phyloP scores from a whole-genome alignment of 805 yeast genomes.

The Cyberlindnera mycetangii region DNA sequence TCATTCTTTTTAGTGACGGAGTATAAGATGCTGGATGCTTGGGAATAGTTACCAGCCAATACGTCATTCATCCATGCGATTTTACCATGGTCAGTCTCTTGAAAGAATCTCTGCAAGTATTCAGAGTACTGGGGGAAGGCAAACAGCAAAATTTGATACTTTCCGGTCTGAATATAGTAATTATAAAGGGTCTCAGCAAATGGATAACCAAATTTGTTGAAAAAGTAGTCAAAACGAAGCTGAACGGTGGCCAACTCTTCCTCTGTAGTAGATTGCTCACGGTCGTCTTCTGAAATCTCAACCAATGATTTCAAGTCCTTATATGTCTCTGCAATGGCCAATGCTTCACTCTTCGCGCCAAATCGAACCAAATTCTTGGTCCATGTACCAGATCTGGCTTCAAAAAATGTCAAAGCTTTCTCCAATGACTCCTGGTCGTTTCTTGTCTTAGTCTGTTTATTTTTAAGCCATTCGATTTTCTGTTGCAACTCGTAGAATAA shows the following conservation, averaged over 20 bases:
- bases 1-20: constrained; percentile 39
- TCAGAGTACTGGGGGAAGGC: constrained; percentile 52
- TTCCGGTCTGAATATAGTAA: constrained; percentile 51
- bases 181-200: constrained; percentile 67
- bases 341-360: constrained; percentile 50
- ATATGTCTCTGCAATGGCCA: constrained; percentile 62
- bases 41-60: constrained; percentile 43
- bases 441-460: constrained; percentile 22
- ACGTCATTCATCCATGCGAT: constrained; percentile 75
- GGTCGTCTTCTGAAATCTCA: constrained; percentile 43
- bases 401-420: constrained; percentile 23
- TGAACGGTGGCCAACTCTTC: constrained; percentile 20
- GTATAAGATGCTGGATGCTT: constrained; percentile 49
- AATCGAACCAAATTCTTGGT: constrained; percentile 50
- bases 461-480: constrained; percentile 32
- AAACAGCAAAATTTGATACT: constrained; percentile 50
- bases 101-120: constrained; percentile 51
- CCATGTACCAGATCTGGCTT: constrained; percentile 49
- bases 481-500: constrained; percentile 39
- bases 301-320: constrained; percentile 65
- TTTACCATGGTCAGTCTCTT: constrained; percentile 43
- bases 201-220: constrained; percentile 58
- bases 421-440: constrained; percentile 20
- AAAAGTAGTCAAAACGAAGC: constrained; percentile 44
- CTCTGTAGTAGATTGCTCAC: constrained; percentile 27